Conservation (phyloP, 768 basidiomycete species). For the Omphalotus guepiniiformis region DNA sequence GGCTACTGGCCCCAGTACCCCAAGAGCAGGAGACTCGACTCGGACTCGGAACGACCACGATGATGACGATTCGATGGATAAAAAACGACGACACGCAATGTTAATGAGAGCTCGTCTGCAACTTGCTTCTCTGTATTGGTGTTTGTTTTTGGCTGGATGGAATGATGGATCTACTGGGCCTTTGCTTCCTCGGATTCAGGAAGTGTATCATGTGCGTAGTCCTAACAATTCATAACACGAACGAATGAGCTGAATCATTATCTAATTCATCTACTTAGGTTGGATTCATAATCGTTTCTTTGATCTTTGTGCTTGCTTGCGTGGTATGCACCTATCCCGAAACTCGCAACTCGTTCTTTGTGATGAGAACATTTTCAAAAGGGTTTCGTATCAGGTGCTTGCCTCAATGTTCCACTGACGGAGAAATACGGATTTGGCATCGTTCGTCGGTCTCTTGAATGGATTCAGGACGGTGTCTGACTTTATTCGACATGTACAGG, state of each 20-base stretch:
- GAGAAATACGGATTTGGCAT: slow-evolving; percentile 25
- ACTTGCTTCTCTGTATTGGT: slow-evolving; percentile 50
- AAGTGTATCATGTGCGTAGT: slow-evolving; percentile 13
- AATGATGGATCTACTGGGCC: slow-evolving; percentile 76
- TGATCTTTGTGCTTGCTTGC: slow-evolving; percentile 49
- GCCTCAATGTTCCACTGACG: slow-evolving; percentile 34
- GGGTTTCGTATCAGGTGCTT: slow-evolving; percentile 38
- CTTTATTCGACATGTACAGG: too few species aligned
- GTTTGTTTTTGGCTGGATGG: slow-evolving; percentile 67
- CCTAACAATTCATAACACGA: too few species aligned
- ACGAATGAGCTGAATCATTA: too few species aligned
- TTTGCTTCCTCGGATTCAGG: slow-evolving; percentile 67
- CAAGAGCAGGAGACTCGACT: too few species aligned
- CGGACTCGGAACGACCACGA: too few species aligned
- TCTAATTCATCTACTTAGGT: too few species aligned
- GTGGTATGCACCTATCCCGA: slow-evolving; percentile 25
- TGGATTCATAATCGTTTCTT: slow-evolving; percentile 49
- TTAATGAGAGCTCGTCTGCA: too few species aligned
- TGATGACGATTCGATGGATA: too few species aligned
- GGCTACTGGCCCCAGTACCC: too few species aligned
- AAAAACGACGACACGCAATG: too few species aligned
- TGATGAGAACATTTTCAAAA: slow-evolving; percentile 13
- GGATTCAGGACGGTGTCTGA: too few species aligned
- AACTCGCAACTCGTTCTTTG: slow-evolving; percentile 16
- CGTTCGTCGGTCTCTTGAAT: too few species aligned